Evolutionary conservation across 139 green algal genomes (phyloP), one percentile per base, ranked within the genome.

Genomic region (Chlamydomonas sp.): DNA sequence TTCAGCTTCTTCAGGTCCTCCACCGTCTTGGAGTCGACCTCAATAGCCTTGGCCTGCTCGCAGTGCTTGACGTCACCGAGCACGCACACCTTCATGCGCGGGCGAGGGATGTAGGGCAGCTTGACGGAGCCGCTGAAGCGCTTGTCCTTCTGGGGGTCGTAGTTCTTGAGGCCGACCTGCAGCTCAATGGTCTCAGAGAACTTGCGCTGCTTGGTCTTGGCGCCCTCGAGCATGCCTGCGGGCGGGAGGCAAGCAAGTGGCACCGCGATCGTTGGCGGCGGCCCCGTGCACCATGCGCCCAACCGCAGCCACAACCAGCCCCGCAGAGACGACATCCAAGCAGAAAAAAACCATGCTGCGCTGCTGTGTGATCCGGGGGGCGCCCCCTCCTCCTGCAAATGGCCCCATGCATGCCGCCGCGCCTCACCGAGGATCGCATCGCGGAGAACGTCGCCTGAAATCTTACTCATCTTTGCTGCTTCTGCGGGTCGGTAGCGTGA

Each of bases 61-160:
- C 93, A 97, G 73, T 98, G 93, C 89, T 97, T 94, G 71, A 96
- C 91, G 75, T 99, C 95, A 70, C 95, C 95, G 38, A 99, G 87
- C 65, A 99, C 92, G 88, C 95, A 99, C 37, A 95, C 78, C 82
- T 94, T 95, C 82, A 97, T 90, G 73, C 89, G 84, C 33, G 95
- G 95, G 60, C 95, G 85, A 5, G 95, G 94, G 72, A 90, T 92
- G 88, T 91, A 92, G 29, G 95, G 95, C 76, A 99, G 90, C 85
- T 91, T 95, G 65, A 99, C 94, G 58, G 90, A 90, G 78, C 95
- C 95, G 77, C 84, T 95, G 95, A 99, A 99, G 86, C 95, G 95
- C 93, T 99, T 99, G 81, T 99, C 95, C 86, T 99, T 99, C 88
- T 99, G 94, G n/a, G 95, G 92, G 74, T 99, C 94, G 76, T 99